Base-by-base conservation (phyloP, 495 filamentous ascomycete genomes). In the Neurospora tetrasperma region DNA sequence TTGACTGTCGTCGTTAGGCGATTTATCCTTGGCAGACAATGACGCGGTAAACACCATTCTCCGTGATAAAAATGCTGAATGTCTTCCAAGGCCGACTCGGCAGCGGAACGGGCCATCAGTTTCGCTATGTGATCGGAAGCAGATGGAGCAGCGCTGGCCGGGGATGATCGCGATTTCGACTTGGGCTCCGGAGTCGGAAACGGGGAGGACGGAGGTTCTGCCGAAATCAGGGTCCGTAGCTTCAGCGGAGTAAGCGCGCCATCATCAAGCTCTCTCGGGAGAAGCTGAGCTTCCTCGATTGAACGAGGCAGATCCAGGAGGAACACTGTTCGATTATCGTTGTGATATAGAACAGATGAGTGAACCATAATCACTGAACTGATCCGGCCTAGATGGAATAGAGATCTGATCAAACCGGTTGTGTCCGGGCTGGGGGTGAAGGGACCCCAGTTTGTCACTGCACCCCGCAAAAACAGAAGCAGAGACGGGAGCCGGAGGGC, bases 151-250 rank as follows among this genome's bases (percentile, higher is more conserved):
- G 76, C 31, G 27, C 27, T 69, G 70, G 10, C 41, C 68, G 44
- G 41, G 27, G 4, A 42, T 27, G 40, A 71, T 46, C 74, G 75
- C 41, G 31, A 27, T 35, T 31, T 70, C 23, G 66, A 14, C 76
- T 82, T 84, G 38, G 85, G 83, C 72, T 86, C 85, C 70, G 84
- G 85, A 44, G 80, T 83, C 46, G 78, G 69, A 78, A 84, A 86
- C 43, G 85, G 83, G n/a, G 48, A 69, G 42, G 79, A 71, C 31
- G 78, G 76, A 20, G 85, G 81, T 31, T 59, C 66, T 14, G 75
- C 78, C 44, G 83, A 85, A 62, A 84, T 72, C 18, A 86, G 76
- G 70, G 75, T 74, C 41, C 80, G 72, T 40, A 76, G 72, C 59
- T 66, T 76, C 39, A 23, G 71, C 42, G 75, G 71, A 38, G 69